Evolutionary conservation across 495 filamentous ascomycete genomes (phyloP).

Genomic region (Penicillium lagena): DNA sequence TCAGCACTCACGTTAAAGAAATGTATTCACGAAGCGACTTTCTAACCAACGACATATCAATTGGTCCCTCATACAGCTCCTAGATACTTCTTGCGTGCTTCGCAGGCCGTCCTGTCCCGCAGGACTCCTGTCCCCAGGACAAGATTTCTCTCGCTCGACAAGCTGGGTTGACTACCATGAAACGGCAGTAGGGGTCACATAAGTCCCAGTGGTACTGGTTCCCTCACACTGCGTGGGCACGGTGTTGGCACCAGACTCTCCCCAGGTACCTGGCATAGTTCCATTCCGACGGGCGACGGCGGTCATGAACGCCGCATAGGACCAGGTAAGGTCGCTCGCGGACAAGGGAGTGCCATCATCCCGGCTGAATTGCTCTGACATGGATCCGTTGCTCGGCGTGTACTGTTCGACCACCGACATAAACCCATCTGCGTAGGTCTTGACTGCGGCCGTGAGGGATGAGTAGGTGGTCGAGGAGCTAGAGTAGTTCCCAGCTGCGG

Average conservation of each 20-base stretch:
- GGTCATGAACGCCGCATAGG: conserved; percentile 43
- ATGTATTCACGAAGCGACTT: no score
- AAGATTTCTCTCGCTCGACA: no score
- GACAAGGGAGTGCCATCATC: conserved; percentile 45
- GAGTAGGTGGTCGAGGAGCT: conserved; percentile 40
- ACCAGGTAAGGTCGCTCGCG: conserved; percentile 50
- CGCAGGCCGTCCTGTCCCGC: no score
- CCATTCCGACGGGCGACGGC: conserved; percentile 43
- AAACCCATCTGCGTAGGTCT: conserved; percentile 59
- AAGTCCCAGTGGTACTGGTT: no score
- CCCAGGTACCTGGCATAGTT: conserved; percentile 48
- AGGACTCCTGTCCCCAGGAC: no score
- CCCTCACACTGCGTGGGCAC: conserved; percentile 46
- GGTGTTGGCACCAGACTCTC: conserved; percentile 42
- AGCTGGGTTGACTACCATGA: no score
- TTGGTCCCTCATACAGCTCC: no score
- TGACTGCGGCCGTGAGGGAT: conserved; percentile 45
- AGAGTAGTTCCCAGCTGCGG: conserved; percentile 44
- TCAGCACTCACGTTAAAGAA: no score
- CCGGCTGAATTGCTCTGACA: conserved; percentile 57
- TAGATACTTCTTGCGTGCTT: no score
- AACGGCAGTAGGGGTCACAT: no score
- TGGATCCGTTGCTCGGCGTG: conserved; percentile 41
- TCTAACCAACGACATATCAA: no score
- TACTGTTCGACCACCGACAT: conserved; percentile 46